Evolutionary conservation across 2,329 filamentous ascomycete species (phyloP).

Genomic region (Neospermospora avenae): DNA sequence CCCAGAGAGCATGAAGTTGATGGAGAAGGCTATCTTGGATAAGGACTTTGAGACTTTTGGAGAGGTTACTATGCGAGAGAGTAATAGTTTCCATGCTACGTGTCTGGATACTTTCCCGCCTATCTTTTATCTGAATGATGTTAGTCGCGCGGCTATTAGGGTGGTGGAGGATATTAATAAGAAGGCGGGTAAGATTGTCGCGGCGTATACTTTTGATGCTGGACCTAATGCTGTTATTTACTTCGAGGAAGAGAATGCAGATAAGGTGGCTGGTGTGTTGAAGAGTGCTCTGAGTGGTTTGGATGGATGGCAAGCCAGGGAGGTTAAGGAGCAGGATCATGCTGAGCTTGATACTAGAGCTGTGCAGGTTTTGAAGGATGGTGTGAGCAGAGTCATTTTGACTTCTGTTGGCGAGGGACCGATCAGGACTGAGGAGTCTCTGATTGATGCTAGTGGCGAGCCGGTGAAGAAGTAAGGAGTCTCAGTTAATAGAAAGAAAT

Average conservation of each 20-base stretch:
- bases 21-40: constrained; percentile 76
- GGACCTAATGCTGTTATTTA: constrained; percentile 97
- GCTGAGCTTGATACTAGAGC: constrained; percentile 63
- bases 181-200: constrained; percentile 72
- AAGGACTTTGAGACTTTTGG: constrained; percentile 85
- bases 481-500: background rate
- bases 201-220: constrained; percentile 96
- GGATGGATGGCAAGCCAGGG: constrained; percentile 68
- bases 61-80: constrained; percentile 91
- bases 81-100: constrained; percentile 93
- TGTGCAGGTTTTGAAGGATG: constrained; percentile 66
- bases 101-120: constrained; percentile 95
- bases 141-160: constrained; percentile 80
- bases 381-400: constrained; percentile 84
- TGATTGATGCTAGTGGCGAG: constrained; percentile 66
- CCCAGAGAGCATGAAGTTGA: constrained; percentile 75
- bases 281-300: constrained; percentile 61
- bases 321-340: constrained; percentile 44
- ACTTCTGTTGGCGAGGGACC: constrained; percentile 92
- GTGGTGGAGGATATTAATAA: constrained; percentile 87
- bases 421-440: constrained; percentile 70
- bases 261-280: constrained; percentile 73
- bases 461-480: constrained; percentile 25
- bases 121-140: constrained; percentile 98
- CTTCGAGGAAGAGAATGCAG: constrained; percentile 77